Percentiles rank a stretch among this genome's conserved stretches.
Conservation (phyloP, 2,329 filamentous ascomycete species). For the Neonectria sp. region DNA sequence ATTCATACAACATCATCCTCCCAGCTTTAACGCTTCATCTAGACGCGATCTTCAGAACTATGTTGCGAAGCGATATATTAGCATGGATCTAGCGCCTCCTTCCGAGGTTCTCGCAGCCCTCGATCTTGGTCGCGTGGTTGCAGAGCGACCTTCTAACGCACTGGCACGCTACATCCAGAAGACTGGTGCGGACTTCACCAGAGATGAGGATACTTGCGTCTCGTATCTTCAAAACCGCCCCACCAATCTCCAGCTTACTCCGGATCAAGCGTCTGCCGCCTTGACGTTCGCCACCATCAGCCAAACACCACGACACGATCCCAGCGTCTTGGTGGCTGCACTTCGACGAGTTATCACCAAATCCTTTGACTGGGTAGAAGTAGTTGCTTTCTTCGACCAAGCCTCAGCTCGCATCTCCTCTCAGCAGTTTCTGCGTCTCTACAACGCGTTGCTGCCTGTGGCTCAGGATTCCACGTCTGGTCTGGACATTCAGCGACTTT, state of each 20-base stretch:
- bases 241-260: slow-evolving; percentile 74
- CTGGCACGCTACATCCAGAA: slow-evolving; percentile 80
- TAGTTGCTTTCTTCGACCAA: slow-evolving; percentile 86
- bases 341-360: slow-evolving; percentile 73
- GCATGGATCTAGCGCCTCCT: slow-evolving; percentile 75
- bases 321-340: slow-evolving; percentile 72
- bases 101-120: slow-evolving; percentile 79
- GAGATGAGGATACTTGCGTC: slow-evolving; percentile 78
- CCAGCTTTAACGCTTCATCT: slow-evolving; percentile 84
- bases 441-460: slow-evolving; percentile 82
- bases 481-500: slow-evolving; percentile 89
- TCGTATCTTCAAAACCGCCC: slow-evolving; percentile 68
- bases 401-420: slow-evolving; percentile 82
- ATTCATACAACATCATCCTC: slow-evolving; percentile 88
- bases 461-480: slow-evolving; percentile 65
- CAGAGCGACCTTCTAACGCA: slow-evolving; percentile 69
- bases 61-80: slow-evolving; percentile 77
- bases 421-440: slow-evolving; percentile 85
- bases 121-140: slow-evolving; percentile 77
- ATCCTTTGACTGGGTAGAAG: slow-evolving; percentile 78
- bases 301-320: slow-evolving; percentile 67
- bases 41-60: slow-evolving; percentile 79
- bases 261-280: slow-evolving; percentile 86
- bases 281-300: slow-evolving; percentile 78
- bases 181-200: slow-evolving; percentile 81